Conservation (phyloP, 2,329 filamentous ascomycete species). For the Penicillium frequentans region DNA sequence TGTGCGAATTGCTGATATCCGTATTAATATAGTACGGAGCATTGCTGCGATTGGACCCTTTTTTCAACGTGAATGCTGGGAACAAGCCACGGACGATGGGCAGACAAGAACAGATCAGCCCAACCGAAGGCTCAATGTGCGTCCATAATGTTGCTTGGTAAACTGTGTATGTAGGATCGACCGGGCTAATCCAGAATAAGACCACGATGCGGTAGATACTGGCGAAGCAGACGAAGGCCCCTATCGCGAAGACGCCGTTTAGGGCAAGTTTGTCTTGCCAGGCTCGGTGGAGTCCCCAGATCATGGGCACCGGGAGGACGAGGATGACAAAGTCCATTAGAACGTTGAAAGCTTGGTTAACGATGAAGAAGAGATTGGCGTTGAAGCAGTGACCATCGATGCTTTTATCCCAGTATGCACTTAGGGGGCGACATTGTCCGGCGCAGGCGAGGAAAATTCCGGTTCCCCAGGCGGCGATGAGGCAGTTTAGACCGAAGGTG, state of each 20-base stretch:
- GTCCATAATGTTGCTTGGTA: slow-evolving; percentile 38
- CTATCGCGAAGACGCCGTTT: slow-evolving; percentile 33
- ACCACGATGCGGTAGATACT: slow-evolving; percentile 39
- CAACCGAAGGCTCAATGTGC: slow-evolving; percentile 36
- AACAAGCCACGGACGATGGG: slow-evolving; percentile 37
- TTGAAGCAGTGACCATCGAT: slow-evolving; percentile 29
- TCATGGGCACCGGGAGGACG: slow-evolving; percentile 33
- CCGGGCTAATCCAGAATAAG: slow-evolving; percentile 31
- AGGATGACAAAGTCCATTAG: slow-evolving; percentile 36
- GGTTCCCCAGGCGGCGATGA: slow-evolving; percentile 30
- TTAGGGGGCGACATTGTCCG: slow-evolving; percentile 32
- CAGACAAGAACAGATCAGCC: slow-evolving; percentile 36
- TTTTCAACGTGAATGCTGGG: slow-evolving; percentile 26
- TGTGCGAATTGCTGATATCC: slow-evolving; percentile 22
- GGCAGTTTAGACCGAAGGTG: slow-evolving; percentile 27
- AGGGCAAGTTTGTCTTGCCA: slow-evolving; percentile 38
- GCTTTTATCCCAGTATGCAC: slow-evolving; percentile 32
- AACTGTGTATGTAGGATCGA: slow-evolving; percentile 35
- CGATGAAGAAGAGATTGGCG: slow-evolving; percentile 30
- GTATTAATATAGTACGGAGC: slow-evolving; percentile 29
- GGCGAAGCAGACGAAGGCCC: slow-evolving; percentile 36
- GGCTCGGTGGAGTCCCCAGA: slow-evolving; percentile 33
- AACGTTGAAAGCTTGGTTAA: slow-evolving; percentile 35
- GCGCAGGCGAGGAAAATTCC: slow-evolving; percentile 34
- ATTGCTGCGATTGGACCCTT: slow-evolving; percentile 20